A percentile compares a stretch with the other conserved stretches of the same genome.
Evolutionary conservation across 495 filamentous ascomycete species (phyloP).

Genomic region (Lepraria neglecta): DNA sequence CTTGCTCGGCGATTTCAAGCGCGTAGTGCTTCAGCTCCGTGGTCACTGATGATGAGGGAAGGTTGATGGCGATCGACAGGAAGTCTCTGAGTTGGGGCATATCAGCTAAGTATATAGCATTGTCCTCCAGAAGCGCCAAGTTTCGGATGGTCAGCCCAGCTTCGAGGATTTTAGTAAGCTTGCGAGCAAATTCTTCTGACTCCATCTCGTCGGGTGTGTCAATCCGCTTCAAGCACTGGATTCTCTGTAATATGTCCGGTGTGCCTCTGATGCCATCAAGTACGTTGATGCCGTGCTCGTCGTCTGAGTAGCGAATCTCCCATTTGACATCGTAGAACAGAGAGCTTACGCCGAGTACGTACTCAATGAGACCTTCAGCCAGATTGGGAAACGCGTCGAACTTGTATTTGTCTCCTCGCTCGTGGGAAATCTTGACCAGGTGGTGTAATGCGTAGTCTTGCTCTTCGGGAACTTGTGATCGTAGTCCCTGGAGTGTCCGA

Average conservation of each 20-base stretch:
- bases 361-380: conserved; percentile 81
- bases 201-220: conserved; percentile 64
- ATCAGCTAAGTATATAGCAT: conserved; percentile 72
- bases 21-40: conserved; percentile 88
- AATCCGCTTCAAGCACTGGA: conserved; percentile 51
- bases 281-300: conserved; percentile 43
- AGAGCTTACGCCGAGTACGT: conserved; percentile 63
- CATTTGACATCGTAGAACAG: conserved; percentile 79
- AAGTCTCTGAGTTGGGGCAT: conserved; percentile 70
- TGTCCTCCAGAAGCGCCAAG: conserved; percentile 84
- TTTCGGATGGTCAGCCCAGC: conserved; percentile 85
- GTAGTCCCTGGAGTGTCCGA: conserved; percentile 70
- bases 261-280: conserved; percentile 77
- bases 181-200: conserved; percentile 62
- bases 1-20: conserved; percentile 86
- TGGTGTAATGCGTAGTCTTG: conserved; percentile 86
- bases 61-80: conserved; percentile 69
- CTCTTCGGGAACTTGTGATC: conserved; percentile 71
- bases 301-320: conserved; percentile 64
- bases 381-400: conserved; percentile 88
- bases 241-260: conserved; percentile 61
- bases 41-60: conserved; percentile 65
- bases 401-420: conserved; percentile 89
- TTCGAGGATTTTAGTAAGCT: conserved; percentile 71
- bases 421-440: conserved; percentile 89